Base-by-base conservation (phyloP, 208 protist species). In the Giardia duodenalis region DNA sequence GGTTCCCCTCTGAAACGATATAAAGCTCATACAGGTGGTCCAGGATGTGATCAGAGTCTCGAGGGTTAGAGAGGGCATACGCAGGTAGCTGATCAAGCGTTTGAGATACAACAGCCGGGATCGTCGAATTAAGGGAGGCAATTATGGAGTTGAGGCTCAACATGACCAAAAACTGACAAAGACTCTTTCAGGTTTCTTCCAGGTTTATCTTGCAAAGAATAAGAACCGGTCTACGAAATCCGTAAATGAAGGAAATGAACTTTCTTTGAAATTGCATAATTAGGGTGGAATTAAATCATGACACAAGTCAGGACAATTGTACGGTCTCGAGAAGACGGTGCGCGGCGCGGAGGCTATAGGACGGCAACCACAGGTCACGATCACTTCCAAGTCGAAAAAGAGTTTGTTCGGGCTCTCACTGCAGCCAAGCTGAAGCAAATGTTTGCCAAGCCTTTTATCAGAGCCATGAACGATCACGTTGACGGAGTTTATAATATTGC, bases 371-470 rank as follows among this genome's bases (percentile, higher is more conserved):
- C 86, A 19, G 4, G 4, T 19, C 22, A n/a, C 19, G 44, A 45
- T 46, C 39, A 3, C 4, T 89, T 89, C 42, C 19, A 4, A 89
- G 10, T 89, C 4, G 86, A 89, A 45, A 89, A 4, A 19, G 86
- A 89, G 42, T 89, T 46, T 45, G 86, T 89, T 45, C 4, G 42
- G 44, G 86, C 86, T n/a, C 39, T 4, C 44, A 45, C 4, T 45
- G 86, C 39, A 45, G 86, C 86, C 44, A 89, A 89, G 86, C 4
- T 89, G 86, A 45, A 4, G 4, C 22, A 42, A 19, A 45, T 89
- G 86, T 89, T 89, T 45, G 86, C 86, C 22, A 89, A 89, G 86
- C 86, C 86, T 44, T 89, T 89, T 89, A 42, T 89, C 4, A 45
- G 19, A 19, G 4, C 86, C 44, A 89, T 89, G 86, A 44, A 44